These are phyloP conservation scores for Punica granatum DNA, from an alignment of 345 rosid genomes.

Conservation along the genomic window DNA sequence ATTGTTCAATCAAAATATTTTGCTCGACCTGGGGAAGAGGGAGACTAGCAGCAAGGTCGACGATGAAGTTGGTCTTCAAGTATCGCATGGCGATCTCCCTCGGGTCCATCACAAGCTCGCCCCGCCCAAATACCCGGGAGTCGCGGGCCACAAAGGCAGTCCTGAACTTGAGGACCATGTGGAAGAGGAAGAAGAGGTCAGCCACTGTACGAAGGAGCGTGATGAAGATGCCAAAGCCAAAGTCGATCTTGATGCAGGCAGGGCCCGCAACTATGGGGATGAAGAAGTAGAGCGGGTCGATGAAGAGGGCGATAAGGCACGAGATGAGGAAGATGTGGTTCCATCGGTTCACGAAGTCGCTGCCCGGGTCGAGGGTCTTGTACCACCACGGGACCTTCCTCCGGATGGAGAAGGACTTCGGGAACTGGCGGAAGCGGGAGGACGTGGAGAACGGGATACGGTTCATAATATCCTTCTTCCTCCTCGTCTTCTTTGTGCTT, in stretches of 20 bases:
- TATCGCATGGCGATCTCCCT: slow-evolving; percentile 56
- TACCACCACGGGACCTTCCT: slow-evolving; percentile 42
- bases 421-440: slow-evolving; percentile 33
- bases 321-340: slow-evolving; percentile 62
- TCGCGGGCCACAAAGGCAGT: slow-evolving; percentile 60
- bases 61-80: slow-evolving; percentile 44
- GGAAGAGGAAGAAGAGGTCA: slow-evolving; percentile 56
- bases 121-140: slow-evolving; percentile 72
- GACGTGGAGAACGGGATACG: slow-evolving; percentile 29
- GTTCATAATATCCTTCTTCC: slow-evolving; percentile 28
- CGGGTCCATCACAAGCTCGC: slow-evolving; percentile 73
- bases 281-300: slow-evolving; percentile 85
- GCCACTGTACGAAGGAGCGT: slow-evolving; percentile 60
- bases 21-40: slow-evolving; percentile 79
- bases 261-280: slow-evolving; percentile 46
- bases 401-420: slow-evolving; percentile 38
- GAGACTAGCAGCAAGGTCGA: slow-evolving; percentile 61
- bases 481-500: slow-evolving; percentile 4
- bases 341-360: slow-evolving; percentile 53
- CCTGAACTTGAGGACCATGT: slow-evolving; percentile 60
- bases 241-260: slow-evolving; percentile 45
- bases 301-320: slow-evolving; percentile 60
- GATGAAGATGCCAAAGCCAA: slow-evolving; percentile 39
- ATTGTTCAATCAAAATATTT: too few species aligned
- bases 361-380: slow-evolving; percentile 58